phyloP scores from a whole-genome alignment of 1,284 basidiomycete species.

The Hypsizygus ulmarius region DNA sequence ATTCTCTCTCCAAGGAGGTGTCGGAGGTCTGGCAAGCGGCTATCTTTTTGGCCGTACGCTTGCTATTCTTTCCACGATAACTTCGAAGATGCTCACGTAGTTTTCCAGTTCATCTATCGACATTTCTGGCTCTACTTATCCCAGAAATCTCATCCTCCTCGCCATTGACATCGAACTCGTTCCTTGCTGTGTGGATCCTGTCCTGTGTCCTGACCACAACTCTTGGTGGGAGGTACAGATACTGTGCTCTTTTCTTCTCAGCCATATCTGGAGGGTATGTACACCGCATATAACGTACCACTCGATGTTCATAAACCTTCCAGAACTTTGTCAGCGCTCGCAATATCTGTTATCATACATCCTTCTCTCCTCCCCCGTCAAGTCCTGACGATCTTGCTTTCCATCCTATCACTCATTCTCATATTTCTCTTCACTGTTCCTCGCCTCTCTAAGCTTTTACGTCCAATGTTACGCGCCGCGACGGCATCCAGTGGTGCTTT shows the following conservation, averaged over 20 bases:
- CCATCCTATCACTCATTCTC: conserved; percentile 41
- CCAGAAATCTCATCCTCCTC: conserved; percentile 46
- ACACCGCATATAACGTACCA: conserved; percentile 4
- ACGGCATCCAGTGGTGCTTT: conserved; percentile 56
- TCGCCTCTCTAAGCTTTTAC: conserved; percentile 44
- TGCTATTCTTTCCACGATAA: conserved; percentile 4
- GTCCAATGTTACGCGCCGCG: conserved; percentile 47
- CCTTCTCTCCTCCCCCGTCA: conserved; percentile 56
- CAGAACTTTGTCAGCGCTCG: conserved; percentile 50
- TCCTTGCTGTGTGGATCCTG: conserved; percentile 58
- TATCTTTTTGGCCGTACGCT: conserved; percentile 59
- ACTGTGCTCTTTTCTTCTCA: conserved; percentile 29
- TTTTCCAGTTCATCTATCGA: conserved; percentile 54
- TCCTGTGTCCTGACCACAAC: conserved; percentile 44
- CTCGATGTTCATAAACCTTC: neutral
- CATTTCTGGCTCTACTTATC: conserved; percentile 58
- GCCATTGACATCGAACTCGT: conserved; percentile 45
- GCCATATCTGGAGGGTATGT: conserved; percentile 52
- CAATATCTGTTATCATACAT: conserved; percentile 55
- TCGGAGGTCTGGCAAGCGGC: conserved; percentile 58
- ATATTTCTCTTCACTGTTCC: conserved; percentile 43
- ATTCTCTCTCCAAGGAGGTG: conserved; percentile 54
- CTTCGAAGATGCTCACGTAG: conserved; percentile 5
- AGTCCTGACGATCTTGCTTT: conserved; percentile 36
- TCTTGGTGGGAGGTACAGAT: conserved; percentile 49